Base-by-base conservation (phyloP, 2,329 filamentous ascomycete species). In the Stenocarpella maydis region DNA sequence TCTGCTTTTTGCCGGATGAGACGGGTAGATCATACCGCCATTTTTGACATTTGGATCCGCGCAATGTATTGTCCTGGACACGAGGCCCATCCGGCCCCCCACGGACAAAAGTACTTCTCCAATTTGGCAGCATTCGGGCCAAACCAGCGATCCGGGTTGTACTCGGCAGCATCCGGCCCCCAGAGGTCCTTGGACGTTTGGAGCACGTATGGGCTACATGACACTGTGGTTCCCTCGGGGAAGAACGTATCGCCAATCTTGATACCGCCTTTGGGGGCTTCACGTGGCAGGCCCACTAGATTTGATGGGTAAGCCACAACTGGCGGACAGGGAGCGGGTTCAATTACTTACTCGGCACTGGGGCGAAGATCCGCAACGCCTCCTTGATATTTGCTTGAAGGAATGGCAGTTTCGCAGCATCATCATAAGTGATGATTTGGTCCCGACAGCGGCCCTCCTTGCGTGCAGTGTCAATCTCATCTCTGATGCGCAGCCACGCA, bases 371-470 rank as follows among this genome's bases (percentile, higher is more conserved):
- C 26, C 65, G 71, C 21, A 80, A 68, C 3, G 75, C 71, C 71
- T 80, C 78, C 70, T 78, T 77, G 69, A 80, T 77, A 67, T 77
- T 78, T 19, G 78, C 78, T 50, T 76, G 75, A n/a, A 80, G 71
- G 66, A 76, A 81, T 5, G 75, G 74, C 17, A 80, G 72, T 39
- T 72, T 73, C 67, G 76, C 75, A 1, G 79, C 74, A 34, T 78
- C 75, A 2, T 72, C 71, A 54, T 69, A 77, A 10, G 71, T 69
- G 1, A 76, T 71, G 1, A 76, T 65, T 26, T 68, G 45, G 47
- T 71, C 66, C 24, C 55, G 47, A 28, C 73, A 72, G 15, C 34
- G 60, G 28, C 70, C 70, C 24, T 67, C 55, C 21, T 24, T 47
- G 15, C 34, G 24, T 2, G 73, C 75, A 7, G 70, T 67, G 21